Conservation (phyloP, 192 early-diverging fungal species). For the Mortierella claussenii region DNA sequence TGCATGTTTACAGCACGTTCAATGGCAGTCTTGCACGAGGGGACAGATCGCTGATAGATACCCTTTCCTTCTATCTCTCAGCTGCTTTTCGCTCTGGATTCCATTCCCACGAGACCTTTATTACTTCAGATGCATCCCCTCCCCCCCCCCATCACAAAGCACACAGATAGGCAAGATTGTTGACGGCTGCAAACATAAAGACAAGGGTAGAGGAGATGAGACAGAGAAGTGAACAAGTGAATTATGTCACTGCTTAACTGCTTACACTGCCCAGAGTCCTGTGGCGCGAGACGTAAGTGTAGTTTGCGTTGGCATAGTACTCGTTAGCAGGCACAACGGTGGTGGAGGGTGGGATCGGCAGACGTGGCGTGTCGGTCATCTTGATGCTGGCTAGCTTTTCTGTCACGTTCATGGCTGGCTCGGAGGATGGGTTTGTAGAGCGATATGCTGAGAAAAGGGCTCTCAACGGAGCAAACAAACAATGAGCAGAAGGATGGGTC, state of each 20-base stretch:
- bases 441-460: background rate
- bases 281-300: slow-evolving; percentile 39
- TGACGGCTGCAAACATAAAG: too few species aligned
- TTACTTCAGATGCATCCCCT: too few species aligned
- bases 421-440: background rate
- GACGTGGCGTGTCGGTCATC: slow-evolving; percentile 7
- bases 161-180: too few species aligned
- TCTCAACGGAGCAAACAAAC: slow-evolving; percentile 1
- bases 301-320: slow-evolving; percentile 42
- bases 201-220: too few species aligned
- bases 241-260: too few species aligned
- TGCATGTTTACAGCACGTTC: background rate
- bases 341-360: slow-evolving; percentile 1
- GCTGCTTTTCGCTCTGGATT: too few species aligned
- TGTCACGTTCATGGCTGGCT: slow-evolving; percentile 21
- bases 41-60: too few species aligned
- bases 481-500: background rate
- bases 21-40: too few species aligned
- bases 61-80: background rate
- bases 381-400: slow-evolving; percentile 12
- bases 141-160: too few species aligned
- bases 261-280: slow-evolving; percentile 30
- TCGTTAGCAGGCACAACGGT: slow-evolving; percentile 29
- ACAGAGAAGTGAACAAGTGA: too few species aligned
- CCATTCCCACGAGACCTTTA: too few species aligned